Evolutionary conservation across 2,329 filamentous ascomycete genomes (phyloP), one percentile per base, ranked within the genome.

Genomic region (Blumeriella jaapii): DNA sequence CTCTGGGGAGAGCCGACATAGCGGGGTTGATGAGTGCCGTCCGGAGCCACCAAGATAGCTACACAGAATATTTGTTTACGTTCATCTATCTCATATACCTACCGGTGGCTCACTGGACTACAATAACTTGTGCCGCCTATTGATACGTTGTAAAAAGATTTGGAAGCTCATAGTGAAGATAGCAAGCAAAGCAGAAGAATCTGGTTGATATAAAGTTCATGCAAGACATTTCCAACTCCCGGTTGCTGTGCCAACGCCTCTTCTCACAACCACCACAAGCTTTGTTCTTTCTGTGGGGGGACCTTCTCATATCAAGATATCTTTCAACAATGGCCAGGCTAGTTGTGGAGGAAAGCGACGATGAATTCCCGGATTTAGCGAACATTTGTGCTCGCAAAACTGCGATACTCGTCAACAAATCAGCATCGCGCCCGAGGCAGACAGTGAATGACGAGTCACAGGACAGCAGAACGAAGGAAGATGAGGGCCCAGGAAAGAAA

Each of bases 281-380:
- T 35, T 20, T 12, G 16, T 18, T 15, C 6, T 25, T 27, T 27
- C 9, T 12, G 3, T 9, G n/a, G n/a, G n/a, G n/a, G n/a, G 2
- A 20, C 4, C 2, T 29, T n/a, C 19, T 24, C 18, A 26, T 24
- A 26, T 29, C 10, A 15, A 29, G 12, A 34, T 20, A 24, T 28
- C 29, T n/a, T 23, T 19, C 28, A 20, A 22, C 20, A 18, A 50
- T 50, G 47, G 44, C 44, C 6, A 40, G 42, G 17, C 13, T 38
- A 36, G n/a, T n/a, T n/a, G 39, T 39, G 16, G 41, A 44, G 15
- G 45, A 46, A 31, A 48, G 36, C 20, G 47, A 47, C n/a, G 46
- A 42, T 31, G 47, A 50, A 2, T 40, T 50, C 6, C 48, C 48
- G 2, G 44, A 44, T 20, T 22, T 51, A 1, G 39, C 26, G n/a